These are phyloP conservation scores for Auricularia cornea DNA, from an alignment of 768 basidiomycete species.

Conservation along the genomic window DNA sequence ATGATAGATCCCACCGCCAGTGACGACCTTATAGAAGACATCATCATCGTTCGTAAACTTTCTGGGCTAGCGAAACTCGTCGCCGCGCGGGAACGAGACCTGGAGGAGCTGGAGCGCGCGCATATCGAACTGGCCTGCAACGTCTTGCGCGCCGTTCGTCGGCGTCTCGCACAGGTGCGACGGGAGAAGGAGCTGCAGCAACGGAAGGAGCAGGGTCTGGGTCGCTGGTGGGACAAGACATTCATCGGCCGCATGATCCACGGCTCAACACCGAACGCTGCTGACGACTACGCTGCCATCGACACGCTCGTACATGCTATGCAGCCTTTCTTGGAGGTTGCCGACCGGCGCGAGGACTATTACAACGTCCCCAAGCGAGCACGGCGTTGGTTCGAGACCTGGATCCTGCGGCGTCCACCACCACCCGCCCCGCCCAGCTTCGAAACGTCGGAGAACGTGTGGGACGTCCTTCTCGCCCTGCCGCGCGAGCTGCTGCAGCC, in stretches of 20 bases:
- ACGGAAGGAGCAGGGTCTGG: background rate
- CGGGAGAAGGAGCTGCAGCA: background rate
- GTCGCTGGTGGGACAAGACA: background rate
- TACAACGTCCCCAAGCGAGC: background rate
- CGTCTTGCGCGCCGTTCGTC: background rate
- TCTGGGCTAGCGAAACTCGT: background rate
- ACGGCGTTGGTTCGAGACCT: background rate
- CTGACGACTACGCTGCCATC: background rate
- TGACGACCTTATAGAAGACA: background rate
- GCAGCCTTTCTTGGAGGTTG: background rate
- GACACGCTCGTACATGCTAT: background rate
- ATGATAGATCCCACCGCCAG: background rate
- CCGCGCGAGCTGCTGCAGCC: background rate
- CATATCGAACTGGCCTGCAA: background rate
- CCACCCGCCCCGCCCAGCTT: background rate
- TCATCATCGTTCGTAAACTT: background rate
- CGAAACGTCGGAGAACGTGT: background rate
- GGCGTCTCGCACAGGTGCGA: background rate
- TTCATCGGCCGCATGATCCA: background rate
- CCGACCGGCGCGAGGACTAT: background rate
- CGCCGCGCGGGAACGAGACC: background rate
- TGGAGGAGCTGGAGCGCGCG: background rate
- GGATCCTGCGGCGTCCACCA: background rate
- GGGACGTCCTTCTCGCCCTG: background rate
- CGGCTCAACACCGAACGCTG: background rate